Evolutionary conservation across 129 eudicot genomes (phyloP).

Genomic region (Flaveria robusta): DNA sequence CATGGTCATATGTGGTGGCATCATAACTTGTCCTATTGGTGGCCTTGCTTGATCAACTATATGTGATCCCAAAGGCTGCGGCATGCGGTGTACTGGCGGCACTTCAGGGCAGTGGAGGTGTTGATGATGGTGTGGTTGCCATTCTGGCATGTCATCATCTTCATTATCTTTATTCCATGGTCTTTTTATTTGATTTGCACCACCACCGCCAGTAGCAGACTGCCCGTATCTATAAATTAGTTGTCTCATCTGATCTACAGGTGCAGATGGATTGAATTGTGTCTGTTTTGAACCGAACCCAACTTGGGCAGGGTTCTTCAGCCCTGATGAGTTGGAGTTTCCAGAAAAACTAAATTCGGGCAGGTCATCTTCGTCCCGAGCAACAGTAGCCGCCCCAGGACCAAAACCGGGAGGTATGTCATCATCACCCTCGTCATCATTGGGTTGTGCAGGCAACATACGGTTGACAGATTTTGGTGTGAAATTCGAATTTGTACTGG

Average conservation of each 20-base stretch:
- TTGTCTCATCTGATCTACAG: conserved; percentile 68
- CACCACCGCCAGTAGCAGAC: conserved; percentile 25
- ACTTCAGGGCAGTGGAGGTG: neutral
- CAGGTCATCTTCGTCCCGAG: conserved; percentile 71
- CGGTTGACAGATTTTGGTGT: conserved; percentile 26
- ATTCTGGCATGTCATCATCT: conserved; percentile 86
- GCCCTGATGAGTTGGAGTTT: conserved; percentile 23
- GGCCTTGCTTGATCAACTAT: conserved; percentile 21
- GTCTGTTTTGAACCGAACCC: conserved; percentile 22
- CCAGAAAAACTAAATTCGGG: conserved; percentile 81
- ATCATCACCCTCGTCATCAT: conserved; percentile 47
- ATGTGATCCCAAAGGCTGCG: conserved; percentile 28
- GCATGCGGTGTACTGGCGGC: conserved; percentile 23
- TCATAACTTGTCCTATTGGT: conserved; percentile 15
- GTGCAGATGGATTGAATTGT: conserved; percentile 21
- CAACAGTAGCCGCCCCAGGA: conserved; percentile 44
- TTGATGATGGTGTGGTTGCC: conserved; percentile 62
- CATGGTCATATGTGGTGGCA: conserved; percentile 10
- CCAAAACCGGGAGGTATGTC: conserved; percentile 95
- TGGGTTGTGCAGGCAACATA: neutral
- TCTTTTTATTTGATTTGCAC: conserved; percentile 17
- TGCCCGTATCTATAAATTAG: conserved; percentile 74
- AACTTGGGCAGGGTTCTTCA: conserved; percentile 21
- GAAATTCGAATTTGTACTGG: conserved; percentile 33
- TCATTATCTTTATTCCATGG: conserved; percentile 54